These are phyloP conservation scores for Obelidium mucronatum DNA, from an alignment of 192 early-diverging fungal genomes.

Conservation along the genomic window DNA sequence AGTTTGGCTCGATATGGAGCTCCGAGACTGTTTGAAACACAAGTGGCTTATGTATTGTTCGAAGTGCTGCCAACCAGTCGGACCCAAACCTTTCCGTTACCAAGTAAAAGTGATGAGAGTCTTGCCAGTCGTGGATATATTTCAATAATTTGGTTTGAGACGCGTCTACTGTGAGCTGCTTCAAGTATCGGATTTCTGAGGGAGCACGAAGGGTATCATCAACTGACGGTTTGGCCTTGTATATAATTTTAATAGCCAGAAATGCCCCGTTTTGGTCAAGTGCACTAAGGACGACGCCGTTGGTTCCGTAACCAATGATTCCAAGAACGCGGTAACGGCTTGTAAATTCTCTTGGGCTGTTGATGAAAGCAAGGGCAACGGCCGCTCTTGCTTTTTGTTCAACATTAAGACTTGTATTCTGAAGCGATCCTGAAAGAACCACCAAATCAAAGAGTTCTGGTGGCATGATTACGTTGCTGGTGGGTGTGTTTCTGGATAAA, in stretches of 20 bases:
- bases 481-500: not conserved
- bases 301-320: constrained; percentile 36
- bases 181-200: constrained; percentile 21
- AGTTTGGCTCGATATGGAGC: not conserved
- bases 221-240: not conserved
- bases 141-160: not conserved
- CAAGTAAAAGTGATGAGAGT: constrained; percentile 33
- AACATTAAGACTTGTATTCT: not conserved
- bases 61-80: constrained; percentile 11
- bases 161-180: not conserved
- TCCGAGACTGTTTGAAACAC: not conserved
- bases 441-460: not conserved
- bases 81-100: constrained; percentile 30
- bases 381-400: constrained; percentile 3
- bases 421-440: not conserved
- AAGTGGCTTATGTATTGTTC: not conserved
- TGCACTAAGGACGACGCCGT: constrained; percentile 37
- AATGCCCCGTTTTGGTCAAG: not conserved
- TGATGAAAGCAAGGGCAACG: not conserved
- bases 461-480: not conserved
- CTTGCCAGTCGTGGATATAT: constrained; percentile 26
- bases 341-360: not conserved
- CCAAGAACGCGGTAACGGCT: not conserved
- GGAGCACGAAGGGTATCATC: constrained; percentile 1
- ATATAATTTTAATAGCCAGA: constrained; percentile 41